These are phyloP conservation scores for Populus deltoides DNA, from an alignment of 345 rosid genomes.

Conservation along the genomic window DNA sequence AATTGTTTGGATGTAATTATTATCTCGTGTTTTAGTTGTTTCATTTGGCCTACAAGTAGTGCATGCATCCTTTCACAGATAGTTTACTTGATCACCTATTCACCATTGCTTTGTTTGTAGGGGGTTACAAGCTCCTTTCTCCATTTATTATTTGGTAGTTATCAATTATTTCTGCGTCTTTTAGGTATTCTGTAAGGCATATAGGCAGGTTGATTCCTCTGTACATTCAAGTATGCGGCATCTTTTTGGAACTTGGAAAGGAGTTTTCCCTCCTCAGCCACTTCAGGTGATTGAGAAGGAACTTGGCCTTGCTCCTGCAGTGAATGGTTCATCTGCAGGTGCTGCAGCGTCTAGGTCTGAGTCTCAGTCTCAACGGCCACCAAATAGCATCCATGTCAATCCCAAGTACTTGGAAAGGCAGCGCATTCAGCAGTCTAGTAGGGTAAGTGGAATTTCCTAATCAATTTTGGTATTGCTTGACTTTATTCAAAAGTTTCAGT, in stretches of 20 bases:
- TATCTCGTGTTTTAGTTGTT: background rate
- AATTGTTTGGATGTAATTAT: background rate
- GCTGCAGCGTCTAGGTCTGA: slow-evolving; percentile 57
- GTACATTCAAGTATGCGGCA: slow-evolving; percentile 83
- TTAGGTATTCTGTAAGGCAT: slow-evolving; percentile 90
- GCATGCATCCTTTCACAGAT: background rate
- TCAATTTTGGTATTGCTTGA: background rate
- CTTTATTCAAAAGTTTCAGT: background rate
- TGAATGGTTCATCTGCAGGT: slow-evolving; percentile 66
- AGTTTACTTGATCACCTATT: background rate
- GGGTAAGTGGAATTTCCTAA: slow-evolving; percentile 45
- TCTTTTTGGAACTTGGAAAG: slow-evolving; percentile 99
- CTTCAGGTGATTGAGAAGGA: slow-evolving; percentile 87
- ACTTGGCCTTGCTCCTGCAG: slow-evolving; percentile 68
- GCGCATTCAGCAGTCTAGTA: slow-evolving; percentile 79
- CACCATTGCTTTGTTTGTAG: background rate
- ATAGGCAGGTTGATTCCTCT: slow-evolving; percentile 78
- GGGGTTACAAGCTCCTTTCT: background rate
- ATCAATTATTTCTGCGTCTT: background rate
- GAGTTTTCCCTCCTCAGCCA: slow-evolving; percentile 75
- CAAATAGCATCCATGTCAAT: slow-evolving; percentile 93
- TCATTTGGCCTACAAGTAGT: slow-evolving; percentile 1
- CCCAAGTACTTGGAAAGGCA: slow-evolving; percentile 96
- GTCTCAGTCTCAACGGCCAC: slow-evolving; percentile 65
- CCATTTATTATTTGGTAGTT: slow-evolving; percentile 6